Evolutionary conservation across 2,329 filamentous ascomycete species (phyloP).

Genomic region (Aspergillus melleus): DNA sequence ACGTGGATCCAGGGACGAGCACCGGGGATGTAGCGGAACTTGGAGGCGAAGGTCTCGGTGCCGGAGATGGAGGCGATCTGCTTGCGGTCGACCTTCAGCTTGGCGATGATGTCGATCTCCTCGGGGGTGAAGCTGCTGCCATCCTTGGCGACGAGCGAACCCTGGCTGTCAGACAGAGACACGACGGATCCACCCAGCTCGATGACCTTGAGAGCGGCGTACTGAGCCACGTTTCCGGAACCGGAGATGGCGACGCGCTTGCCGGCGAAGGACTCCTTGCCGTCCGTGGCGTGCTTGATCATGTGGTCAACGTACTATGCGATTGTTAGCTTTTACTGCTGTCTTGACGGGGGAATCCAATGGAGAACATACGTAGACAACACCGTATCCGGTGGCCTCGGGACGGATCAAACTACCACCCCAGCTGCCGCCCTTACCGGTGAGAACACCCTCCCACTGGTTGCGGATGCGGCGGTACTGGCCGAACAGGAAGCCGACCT

Average conservation of each 20-base stretch:
- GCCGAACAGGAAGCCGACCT: constrained; percentile 94
- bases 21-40: constrained; percentile 84
- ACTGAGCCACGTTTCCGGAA: constrained; percentile 97
- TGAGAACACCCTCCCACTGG: constrained; percentile 93
- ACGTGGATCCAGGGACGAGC: constrained; percentile 90
- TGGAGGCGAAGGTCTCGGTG: constrained; percentile 55
- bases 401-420: constrained; percentile 92
- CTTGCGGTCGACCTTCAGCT: constrained; percentile 84
- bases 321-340: neutral
- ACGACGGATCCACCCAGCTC: constrained; percentile 92
- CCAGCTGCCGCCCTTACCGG: constrained; percentile 91
- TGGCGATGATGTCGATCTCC: constrained; percentile 75
- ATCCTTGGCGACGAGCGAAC: constrained; percentile 73
- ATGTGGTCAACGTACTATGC: constrained; percentile 79
- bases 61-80: constrained; percentile 71
- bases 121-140: constrained; percentile 71
- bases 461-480: constrained; percentile 86
- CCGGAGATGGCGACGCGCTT: constrained; percentile 96
- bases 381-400: constrained; percentile 94
- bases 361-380: constrained; percentile 65
- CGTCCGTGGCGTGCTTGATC: constrained; percentile 78
- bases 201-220: constrained; percentile 92
- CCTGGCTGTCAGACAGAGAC: constrained; percentile 91
- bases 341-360: neutral
- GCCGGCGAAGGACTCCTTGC: constrained; percentile 80